Percentiles rank a stretch among this genome's conserved stretches.
Conservation (phyloP, 257 asterid species). For the Nicotiana tabacum region DNA sequence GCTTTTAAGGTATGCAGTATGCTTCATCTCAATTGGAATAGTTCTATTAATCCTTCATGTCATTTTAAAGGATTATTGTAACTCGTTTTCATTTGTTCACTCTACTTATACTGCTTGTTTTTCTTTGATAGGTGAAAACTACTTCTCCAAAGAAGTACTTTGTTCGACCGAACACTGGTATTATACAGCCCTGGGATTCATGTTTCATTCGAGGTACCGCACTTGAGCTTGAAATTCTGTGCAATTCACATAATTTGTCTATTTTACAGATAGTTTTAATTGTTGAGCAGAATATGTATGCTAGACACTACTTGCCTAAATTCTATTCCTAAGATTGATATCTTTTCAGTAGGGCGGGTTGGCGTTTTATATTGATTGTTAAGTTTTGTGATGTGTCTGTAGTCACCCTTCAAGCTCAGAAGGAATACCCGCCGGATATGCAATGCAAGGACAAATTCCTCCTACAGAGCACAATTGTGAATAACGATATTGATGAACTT, state of each 20-base stretch:
- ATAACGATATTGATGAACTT: constrained; percentile 55
- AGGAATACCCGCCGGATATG: constrained; percentile 72
- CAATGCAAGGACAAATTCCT: constrained; percentile 82
- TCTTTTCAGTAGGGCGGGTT: neutral
- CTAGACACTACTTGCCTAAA: neutral
- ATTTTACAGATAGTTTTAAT: neutral
- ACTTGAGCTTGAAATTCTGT: constrained; percentile 12
- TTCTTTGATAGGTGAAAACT: constrained; percentile 59
- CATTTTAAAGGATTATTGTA: neutral
- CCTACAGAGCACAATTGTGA: constrained; percentile 54
- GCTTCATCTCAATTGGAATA: neutral
- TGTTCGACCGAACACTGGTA: constrained; percentile 81
- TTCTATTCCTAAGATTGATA: neutral
- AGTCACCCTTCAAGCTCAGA: constrained; percentile 86
- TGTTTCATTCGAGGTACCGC: constrained; percentile 64
- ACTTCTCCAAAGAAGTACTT: constrained; percentile 86
- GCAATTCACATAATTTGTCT: neutral
- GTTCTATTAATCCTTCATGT: neutral
- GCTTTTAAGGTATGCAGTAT: constrained; percentile 85
- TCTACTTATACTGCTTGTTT: neutral
- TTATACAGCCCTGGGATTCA: constrained; percentile 67
- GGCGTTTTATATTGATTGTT: neutral
- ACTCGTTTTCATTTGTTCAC: neutral
- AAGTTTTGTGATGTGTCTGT: constrained; percentile 14
- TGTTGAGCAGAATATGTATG: neutral